Conservation (phyloP, 179 eudicot species). For the Sideroxylon spinosum region DNA sequence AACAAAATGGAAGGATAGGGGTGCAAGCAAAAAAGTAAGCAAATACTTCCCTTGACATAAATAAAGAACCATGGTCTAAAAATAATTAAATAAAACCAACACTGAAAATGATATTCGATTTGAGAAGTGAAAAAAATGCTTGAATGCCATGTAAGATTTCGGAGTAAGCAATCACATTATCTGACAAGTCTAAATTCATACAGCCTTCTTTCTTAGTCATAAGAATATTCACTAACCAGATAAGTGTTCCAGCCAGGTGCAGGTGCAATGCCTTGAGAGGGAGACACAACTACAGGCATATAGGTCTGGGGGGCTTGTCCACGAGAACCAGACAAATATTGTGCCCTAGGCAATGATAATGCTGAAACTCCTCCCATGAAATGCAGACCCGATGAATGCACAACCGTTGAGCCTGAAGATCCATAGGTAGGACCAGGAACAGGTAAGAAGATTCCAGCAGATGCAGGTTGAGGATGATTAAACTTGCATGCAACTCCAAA, state of each 20-base stretch:
- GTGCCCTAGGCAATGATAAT: constrained; percentile 35
- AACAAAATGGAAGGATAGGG: not conserved
- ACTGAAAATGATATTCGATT: not conserved
- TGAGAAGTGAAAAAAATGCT: not conserved
- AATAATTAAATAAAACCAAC: not conserved
- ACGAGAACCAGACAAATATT: constrained; percentile 38
- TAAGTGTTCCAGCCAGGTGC: constrained; percentile 52
- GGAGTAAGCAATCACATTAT: not conserved
- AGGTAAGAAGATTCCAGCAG: constrained; percentile 34
- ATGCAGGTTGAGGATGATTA: constrained; percentile 57
- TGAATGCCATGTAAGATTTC: not conserved
- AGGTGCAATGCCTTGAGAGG: constrained; percentile 35
- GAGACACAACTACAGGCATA: constrained; percentile 44
- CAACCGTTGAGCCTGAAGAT: constrained; percentile 27
- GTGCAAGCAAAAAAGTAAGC: not conserved
- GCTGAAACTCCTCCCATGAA: constrained; percentile 38
- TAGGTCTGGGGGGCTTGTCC: constrained; percentile 41
- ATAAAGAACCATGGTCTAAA: not conserved
- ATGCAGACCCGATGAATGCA: constrained; percentile 34
- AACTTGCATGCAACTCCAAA: constrained; percentile 71
- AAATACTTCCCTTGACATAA: not conserved
- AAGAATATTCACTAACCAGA: constrained; percentile 35
- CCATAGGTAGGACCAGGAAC: constrained; percentile 33
- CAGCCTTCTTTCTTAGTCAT: not conserved
- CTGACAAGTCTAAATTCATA: not conserved